Evolutionary conservation across 2,329 filamentous ascomycete species (phyloP).

Genomic region (Paraconiothyrium sp.): DNA sequence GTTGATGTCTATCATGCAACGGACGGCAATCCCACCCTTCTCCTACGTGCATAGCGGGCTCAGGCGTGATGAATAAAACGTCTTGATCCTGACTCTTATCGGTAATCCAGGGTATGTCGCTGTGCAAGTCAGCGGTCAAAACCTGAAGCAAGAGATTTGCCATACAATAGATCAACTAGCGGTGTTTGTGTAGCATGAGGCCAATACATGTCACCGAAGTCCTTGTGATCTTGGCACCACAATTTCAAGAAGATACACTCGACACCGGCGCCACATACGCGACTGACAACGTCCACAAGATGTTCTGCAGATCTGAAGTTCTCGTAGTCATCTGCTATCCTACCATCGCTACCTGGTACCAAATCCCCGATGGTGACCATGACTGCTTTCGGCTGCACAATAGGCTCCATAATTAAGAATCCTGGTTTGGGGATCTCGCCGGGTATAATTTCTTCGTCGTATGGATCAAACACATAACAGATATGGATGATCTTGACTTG

Average conservation of each 20-base stretch:
- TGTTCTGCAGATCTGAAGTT: constrained; percentile 15
- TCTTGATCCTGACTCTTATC: not conserved
- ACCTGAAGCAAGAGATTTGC: too few species aligned
- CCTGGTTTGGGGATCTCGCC: not conserved
- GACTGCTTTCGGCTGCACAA: constrained; percentile 13
- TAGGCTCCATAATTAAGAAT: constrained; percentile 7
- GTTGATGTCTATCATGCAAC: not conserved
- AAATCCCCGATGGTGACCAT: constrained; percentile 2
- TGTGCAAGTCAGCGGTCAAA: too few species aligned
- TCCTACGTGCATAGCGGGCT: constrained; percentile 10
- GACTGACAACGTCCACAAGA: constrained; percentile 12
- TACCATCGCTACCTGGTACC: not conserved
- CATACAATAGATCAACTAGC: too few species aligned
- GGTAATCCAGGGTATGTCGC: not conserved
- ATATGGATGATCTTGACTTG: not conserved
- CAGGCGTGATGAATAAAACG: constrained; percentile 19
- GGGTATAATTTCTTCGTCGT: not conserved
- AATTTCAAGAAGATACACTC: constrained; percentile 11
- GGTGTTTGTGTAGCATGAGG: constrained; percentile 11
- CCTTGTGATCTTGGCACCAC: not conserved
- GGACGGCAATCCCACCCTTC: not conserved
- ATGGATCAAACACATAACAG: not conserved
- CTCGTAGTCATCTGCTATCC: not conserved
- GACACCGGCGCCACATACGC: constrained; percentile 13
- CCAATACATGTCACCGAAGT: constrained; percentile 14